Base-by-base conservation (phyloP, 352 stramenopile species). In the Phytophthora sansomeana region DNA sequence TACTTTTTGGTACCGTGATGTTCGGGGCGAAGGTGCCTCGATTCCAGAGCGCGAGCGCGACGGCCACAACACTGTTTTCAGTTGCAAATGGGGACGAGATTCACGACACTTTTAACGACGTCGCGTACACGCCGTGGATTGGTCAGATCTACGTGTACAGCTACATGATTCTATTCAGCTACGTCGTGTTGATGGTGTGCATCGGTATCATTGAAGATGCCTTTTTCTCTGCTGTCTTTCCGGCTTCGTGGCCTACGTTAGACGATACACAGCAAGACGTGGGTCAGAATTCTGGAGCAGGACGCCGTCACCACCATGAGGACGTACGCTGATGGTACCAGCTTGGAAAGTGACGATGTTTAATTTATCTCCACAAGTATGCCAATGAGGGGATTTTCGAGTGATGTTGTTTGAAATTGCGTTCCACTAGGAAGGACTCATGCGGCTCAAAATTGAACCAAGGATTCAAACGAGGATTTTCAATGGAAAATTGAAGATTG, bases 151-250 rank as follows among this genome's bases (percentile, higher is more conserved):
- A 96, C 71, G 70, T 96, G 16, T 95, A 95, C 74, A 82, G 61
- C 47, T 96, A 95, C 81, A 83, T 96, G 53, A 87, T 93, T 26
- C 74, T 96, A 8, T 97, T 96, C 67, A 96, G 89, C 61, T 96
- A 96, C 72, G 85, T 94, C 11, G 87, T 96, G 52, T 72, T 96
- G 26, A 96, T 96, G 83, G 87, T 96, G 10, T 95, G 87, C 72
- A 96, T 97, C 63, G 85, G 84, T 16, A 92, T 97, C 50, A 93
- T 96, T 47, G 89, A 97, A 67, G 86, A 97, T 63, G 82, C 87
- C 17, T 97, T 95, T 69, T 97, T 96, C 72, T 88, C 86, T 6
- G 82, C 86, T 30, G 82, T 89, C 19, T 92, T 90, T 57, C 84
- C 84, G 5, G 80, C 72, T 4, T 82, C 82, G 16, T 93, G 85